A percentile compares a stretch with the other conserved stretches of the same genome.
Conservation (phyloP, 2,329 filamentous ascomycete genomes). For the Pestalotiopsis sp. region DNA sequence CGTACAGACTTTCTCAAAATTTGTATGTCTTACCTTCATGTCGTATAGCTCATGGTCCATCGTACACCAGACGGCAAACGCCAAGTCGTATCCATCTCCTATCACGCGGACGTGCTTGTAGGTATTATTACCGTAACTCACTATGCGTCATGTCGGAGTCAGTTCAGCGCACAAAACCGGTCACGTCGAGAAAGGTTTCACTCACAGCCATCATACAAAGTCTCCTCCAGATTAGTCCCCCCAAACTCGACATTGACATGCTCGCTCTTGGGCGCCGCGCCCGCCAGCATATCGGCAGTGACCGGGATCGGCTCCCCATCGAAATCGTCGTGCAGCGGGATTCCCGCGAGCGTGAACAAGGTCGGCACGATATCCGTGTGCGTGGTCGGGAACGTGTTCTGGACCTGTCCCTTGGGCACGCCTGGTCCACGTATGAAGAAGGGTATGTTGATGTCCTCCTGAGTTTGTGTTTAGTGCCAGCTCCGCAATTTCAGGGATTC, state of each 20-base stretch:
- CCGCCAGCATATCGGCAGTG: neutral
- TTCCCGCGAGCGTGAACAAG: conserved; percentile 34
- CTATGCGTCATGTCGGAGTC: neutral
- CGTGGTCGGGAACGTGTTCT: conserved; percentile 36
- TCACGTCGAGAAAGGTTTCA: no score
- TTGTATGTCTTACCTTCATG: conserved; percentile 42
- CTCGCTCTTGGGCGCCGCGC: conserved; percentile 30
- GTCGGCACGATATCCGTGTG: conserved; percentile 49
- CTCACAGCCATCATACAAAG: neutral
- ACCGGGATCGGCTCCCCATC: conserved; percentile 9
- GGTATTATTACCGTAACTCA: conserved; percentile 32
- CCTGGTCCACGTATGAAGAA: conserved; percentile 45
- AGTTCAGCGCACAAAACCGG: no score
- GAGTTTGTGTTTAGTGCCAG: neutral
- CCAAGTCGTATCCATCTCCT: neutral
- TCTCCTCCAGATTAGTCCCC: conserved; percentile 24
- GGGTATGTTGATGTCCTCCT: conserved; percentile 48
- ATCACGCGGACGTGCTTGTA: conserved; percentile 46
- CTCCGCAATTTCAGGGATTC: neutral
- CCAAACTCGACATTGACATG: conserved; percentile 46
- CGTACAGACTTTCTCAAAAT: neutral
- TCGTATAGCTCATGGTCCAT: conserved; percentile 68
- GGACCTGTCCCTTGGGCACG: conserved; percentile 30
- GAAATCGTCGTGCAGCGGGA: conserved; percentile 25
- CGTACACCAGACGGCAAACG: conserved; percentile 62